Conservation (phyloP, 2,329 filamentous ascomycete species). For the Hypoxylon sp. region DNA sequence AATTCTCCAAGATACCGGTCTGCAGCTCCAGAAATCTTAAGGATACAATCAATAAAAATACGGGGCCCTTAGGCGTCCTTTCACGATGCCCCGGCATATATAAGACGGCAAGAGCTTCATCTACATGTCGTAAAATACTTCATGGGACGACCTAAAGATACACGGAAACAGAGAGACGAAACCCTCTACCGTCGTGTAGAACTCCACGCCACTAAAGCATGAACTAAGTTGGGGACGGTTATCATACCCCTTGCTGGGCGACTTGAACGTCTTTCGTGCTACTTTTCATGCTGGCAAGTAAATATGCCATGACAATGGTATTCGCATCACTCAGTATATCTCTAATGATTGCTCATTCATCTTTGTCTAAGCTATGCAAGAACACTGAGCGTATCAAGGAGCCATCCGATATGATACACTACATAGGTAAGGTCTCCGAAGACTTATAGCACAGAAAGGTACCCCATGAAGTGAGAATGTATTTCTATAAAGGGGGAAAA, state of each 20-base stretch:
- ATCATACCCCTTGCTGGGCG: neutral
- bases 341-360: neutral
- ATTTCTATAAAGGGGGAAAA: too few relatives aligned
- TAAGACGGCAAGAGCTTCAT: neutral
- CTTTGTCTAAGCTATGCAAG: neutral
- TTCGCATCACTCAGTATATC: neutral
- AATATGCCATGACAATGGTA: neutral
- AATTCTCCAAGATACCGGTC: too few relatives aligned
- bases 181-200: neutral
- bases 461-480: too few relatives aligned
- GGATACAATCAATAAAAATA: neutral
- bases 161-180: neutral
- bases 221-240: neutral
- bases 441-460: neutral
- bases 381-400: neutral
- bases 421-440: neutral
- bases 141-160: neutral
- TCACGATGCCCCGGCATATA: neutral
- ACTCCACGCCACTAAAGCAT: neutral
- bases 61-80: neutral
- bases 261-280: neutral
- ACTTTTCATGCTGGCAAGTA: neutral
- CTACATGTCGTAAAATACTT: neutral
- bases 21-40: neutral
- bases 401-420: neutral